Evolutionary conservation across 805 yeast genomes (phyloP).

Genomic region (Diddensiella transvaalensis): DNA sequence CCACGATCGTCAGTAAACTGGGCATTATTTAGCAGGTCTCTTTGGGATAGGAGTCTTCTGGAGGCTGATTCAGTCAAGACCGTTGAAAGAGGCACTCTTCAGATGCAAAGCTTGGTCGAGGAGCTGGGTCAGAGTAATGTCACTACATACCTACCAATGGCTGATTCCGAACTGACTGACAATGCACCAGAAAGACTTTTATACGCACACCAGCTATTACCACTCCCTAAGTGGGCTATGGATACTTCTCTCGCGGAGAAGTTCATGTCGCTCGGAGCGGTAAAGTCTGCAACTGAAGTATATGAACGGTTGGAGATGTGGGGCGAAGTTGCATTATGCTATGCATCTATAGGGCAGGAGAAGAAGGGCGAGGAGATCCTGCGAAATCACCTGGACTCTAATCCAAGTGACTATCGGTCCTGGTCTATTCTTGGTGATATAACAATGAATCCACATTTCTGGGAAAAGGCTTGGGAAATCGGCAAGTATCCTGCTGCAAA

Average conservation of each 20-base stretch:
- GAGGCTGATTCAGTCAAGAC: conserved; percentile 82
- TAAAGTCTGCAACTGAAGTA: conserved; percentile 84
- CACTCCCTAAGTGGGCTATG: conserved; percentile 80
- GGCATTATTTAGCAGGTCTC: conserved; percentile 71
- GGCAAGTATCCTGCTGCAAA: conserved; percentile 85
- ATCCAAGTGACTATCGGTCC: conserved; percentile 79
- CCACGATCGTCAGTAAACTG: conserved; percentile 55
- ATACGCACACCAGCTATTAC: conserved; percentile 69
- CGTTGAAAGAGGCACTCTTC: conserved; percentile 89
- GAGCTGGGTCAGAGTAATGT: conserved; percentile 69
- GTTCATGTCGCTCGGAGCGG: conserved; percentile 76
- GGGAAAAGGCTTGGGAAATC: conserved; percentile 85
- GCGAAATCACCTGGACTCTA: conserved; percentile 45
- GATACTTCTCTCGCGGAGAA: conserved; percentile 82
- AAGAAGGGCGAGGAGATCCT: conserved; percentile 61
- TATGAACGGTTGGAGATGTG: conserved; percentile 74
- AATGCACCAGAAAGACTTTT: conserved; percentile 54
- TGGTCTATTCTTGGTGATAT: conserved; percentile 83
- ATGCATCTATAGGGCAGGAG: conserved; percentile 79
- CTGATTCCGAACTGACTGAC: conserved; percentile 31
- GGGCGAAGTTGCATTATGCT: conserved; percentile 85
- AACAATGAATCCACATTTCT: conserved; percentile 64
- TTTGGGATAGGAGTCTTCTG: conserved; percentile 85
- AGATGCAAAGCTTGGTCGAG: conserved; percentile 87
- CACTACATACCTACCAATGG: conserved; percentile 42